Evolutionary conservation across 2,329 filamentous ascomycete species (phyloP), one percentile per base, ranked within the genome.

Genomic region (Cladophialophora immunda): DNA sequence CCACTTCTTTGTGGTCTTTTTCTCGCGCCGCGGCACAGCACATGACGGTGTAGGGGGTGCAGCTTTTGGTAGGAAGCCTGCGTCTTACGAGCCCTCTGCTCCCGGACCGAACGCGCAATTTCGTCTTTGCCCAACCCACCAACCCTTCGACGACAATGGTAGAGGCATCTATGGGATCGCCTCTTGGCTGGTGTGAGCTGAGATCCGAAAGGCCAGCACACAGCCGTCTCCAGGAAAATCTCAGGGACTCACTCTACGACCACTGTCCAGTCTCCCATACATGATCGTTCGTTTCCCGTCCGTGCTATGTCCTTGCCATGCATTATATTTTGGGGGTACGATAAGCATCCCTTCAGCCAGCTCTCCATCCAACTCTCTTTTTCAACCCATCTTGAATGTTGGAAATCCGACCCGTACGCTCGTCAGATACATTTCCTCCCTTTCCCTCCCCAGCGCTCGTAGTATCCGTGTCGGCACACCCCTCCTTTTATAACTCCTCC

Each of bases 401-500:
- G 38, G 11, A 34, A 19, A 41, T 41, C n/a, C 38, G 38, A 41
- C 38, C n/a, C 17, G 15, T 34, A 8, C 2, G 15, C 38, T 41
- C 38, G 38, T 38, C 11, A n/a, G n/a, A n/a, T n/a, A n/a, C n/a
- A n/a, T n/a, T n/a, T n/a, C n/a, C n/a, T n/a, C n/a, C n/a, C n/a
- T n/a, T n/a, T n/a, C n/a, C n/a, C n/a, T n/a, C n/a, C n/a, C n/a
- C n/a, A n/a, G n/a, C n/a, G n/a, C n/a, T n/a, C n/a, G n/a, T n/a
- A n/a, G n/a, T 38, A 38, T 53, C 22, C 13, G 4, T 38, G 34
- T 15, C 13, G 34, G 13, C 38, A 41, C 1, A 34, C 32, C 32
- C 32, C 32, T 13, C 32, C 11, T 34, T 34, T 34, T 25, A 50
- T n/a, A 61, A 27, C 58, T 64, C 62, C 55, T 58, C 56, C 36